phyloP scores from a whole-genome alignment of 2,329 filamentous ascomycete species.

The Claviceps cyperi region DNA sequence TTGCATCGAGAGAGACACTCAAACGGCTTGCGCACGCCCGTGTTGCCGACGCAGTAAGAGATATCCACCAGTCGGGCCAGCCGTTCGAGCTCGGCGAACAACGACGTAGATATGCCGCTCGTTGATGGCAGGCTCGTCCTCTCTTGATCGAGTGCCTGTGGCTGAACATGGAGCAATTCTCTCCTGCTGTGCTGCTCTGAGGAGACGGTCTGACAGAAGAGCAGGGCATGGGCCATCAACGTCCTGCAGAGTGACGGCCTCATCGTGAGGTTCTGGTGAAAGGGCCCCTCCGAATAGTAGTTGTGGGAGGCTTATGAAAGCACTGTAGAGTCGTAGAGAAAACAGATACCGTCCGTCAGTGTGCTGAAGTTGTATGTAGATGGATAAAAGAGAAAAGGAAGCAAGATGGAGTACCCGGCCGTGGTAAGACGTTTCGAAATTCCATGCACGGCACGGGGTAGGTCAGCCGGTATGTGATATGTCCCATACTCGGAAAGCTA shows the following conservation, averaged over 20 bases:
- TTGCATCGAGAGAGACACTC: slow-evolving; percentile 69
- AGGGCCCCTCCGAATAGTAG: neutral
- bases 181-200: neutral
- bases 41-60: slow-evolving; percentile 77
- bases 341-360: no score
- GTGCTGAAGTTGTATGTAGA: no score
- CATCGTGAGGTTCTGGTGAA: neutral
- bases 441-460: no score
- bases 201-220: neutral
- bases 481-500: no score
- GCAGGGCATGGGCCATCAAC: neutral
- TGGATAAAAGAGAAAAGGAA: no score
- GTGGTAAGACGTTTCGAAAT: no score
- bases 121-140: neutral
- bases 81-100: slow-evolving; percentile 77
- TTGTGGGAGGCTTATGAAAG: neutral
- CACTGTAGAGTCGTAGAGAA: no score
- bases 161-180: neutral
- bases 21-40: slow-evolving; percentile 74
- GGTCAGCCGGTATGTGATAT: no score
- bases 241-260: neutral
- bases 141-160: neutral
- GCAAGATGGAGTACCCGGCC: no score
- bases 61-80: slow-evolving; percentile 87
- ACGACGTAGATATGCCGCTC: slow-evolving; percentile 34